Conservation (phyloP, 169 alveolate genomes). For the Cryptosporidium xiaoi region DNA sequence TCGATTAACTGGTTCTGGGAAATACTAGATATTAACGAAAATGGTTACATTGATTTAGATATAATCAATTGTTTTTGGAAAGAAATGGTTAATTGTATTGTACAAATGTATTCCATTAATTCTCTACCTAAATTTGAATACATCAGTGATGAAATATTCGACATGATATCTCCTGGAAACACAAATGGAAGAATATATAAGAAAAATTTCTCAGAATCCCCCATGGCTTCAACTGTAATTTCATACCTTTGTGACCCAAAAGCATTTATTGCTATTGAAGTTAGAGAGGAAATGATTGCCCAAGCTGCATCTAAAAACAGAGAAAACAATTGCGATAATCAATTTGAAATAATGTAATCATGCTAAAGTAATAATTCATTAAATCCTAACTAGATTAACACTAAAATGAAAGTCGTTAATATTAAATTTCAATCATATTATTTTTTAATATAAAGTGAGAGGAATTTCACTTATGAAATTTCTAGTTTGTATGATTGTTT, state of each 20-base stretch:
- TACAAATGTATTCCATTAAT: conserved; percentile 36
- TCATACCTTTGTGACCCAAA: conserved; percentile 71
- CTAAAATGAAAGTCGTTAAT: too few species aligned
- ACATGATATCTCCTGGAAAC: conserved; percentile 66
- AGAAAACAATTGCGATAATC: conserved; percentile 12
- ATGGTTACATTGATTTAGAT: conserved; percentile 36
- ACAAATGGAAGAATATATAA: conserved; percentile 37
- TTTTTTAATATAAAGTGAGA: too few species aligned
- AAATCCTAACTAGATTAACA: neutral
- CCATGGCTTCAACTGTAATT: conserved; percentile 68
- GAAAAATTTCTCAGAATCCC: conserved; percentile 10
- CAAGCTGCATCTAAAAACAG: conserved; percentile 15
- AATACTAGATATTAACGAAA: conserved; percentile 40
- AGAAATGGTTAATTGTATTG: conserved; percentile 43
- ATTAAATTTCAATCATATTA: too few species aligned
- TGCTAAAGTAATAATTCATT: neutral
- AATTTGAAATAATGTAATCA: neutral
- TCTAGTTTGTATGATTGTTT: neutral
- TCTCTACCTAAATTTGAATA: conserved; percentile 44
- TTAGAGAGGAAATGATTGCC: conserved; percentile 69
- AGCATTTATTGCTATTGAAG: conserved; percentile 61
- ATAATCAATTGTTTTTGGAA: conserved; percentile 60
- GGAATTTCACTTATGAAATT: neutral
- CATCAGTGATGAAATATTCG: conserved; percentile 65
- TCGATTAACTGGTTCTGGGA: conserved; percentile 67